phyloP scores from a whole-genome alignment of 345 rosid genomes.

The Populus alba region DNA sequence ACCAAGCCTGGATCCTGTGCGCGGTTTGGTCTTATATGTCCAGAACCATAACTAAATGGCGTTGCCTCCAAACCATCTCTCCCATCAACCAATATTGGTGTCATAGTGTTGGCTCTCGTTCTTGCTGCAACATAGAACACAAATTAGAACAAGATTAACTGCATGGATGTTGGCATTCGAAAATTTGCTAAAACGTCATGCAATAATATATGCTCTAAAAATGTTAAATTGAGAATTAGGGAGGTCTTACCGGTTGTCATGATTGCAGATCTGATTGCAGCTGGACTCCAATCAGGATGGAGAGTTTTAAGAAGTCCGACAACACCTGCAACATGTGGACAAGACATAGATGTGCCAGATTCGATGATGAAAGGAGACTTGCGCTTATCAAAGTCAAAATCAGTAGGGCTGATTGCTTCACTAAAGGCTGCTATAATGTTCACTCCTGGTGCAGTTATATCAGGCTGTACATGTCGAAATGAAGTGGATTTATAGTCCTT shows the following conservation, averaged over 20 bases:
- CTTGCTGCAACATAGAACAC: constrained; percentile 36
- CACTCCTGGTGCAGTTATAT: constrained; percentile 82
- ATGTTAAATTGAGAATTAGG: background rate
- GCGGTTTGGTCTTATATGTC: constrained; percentile 73
- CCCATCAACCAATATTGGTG: constrained; percentile 36
- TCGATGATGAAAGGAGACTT: background rate
- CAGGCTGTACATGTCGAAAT: constrained; percentile 40
- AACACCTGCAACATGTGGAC: constrained; percentile 57
- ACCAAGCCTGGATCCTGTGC: constrained; percentile 72
- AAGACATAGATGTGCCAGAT: constrained; percentile 63
- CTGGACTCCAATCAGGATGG: constrained; percentile 50
- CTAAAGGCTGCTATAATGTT: constrained; percentile 56
- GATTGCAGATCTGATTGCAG: constrained; percentile 65
- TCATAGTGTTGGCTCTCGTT: constrained; percentile 48
- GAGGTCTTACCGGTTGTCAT: constrained; percentile 45
- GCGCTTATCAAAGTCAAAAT: background rate
- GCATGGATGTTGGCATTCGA: background rate
- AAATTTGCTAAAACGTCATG: background rate
- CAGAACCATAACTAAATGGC: constrained; percentile 60
- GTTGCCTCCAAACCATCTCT: constrained; percentile 33
- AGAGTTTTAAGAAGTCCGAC: constrained; percentile 47
- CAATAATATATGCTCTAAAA: too few species aligned
- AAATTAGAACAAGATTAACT: background rate
- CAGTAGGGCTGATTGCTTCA: constrained; percentile 19
- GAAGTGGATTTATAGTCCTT: background rate